Evolutionary conservation across 1,284 basidiomycete genomes (phyloP).

Genomic region (Moesziomyces globuligerus): DNA sequence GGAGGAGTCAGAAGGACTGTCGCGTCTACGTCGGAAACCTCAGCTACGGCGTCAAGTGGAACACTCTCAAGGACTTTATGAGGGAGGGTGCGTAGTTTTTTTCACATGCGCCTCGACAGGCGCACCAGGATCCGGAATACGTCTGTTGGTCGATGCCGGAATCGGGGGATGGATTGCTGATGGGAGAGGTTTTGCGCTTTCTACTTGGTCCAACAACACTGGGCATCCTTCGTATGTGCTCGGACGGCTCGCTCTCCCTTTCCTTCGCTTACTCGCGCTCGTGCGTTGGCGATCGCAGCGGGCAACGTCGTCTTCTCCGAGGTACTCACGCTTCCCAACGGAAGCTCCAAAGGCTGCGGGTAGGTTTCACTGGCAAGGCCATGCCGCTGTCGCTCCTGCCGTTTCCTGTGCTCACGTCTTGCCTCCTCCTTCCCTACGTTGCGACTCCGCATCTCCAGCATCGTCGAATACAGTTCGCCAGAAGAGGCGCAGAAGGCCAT

Average conservation of each 20-base stretch:
- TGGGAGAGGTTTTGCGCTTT: slow-evolving; percentile 37
- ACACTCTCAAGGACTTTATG: slow-evolving; percentile 79
- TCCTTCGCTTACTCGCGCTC: too few relatives aligned
- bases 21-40: slow-evolving; percentile 98
- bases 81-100: slow-evolving; percentile 60
- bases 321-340: slow-evolving; percentile 93
- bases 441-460: slow-evolving; percentile 29
- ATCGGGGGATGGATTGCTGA: slow-evolving; percentile 32
- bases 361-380: too few relatives aligned
- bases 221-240: slow-evolving; percentile 3
- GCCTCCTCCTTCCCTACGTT: too few relatives aligned
- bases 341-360: slow-evolving; percentile 92
- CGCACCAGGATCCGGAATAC: too few relatives aligned
- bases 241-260: too few relatives aligned
- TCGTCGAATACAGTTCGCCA: slow-evolving; percentile 56
- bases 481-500: slow-evolving; percentile 61
- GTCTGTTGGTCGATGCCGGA: too few relatives aligned
- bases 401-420: not conserved
- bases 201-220: slow-evolving; percentile 16
- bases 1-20: slow-evolving; percentile 94
- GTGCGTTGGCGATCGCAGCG: slow-evolving; percentile 34
- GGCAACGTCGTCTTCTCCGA: slow-evolving; percentile 95
- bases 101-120: too few relatives aligned
- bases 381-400: too few relatives aligned
- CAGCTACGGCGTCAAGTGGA: slow-evolving; percentile 95